Percentiles rank a stretch among this genome's conserved stretches.
Conservation (phyloP, 768 basidiomycete genomes). For the Hericium erinaceus region DNA sequence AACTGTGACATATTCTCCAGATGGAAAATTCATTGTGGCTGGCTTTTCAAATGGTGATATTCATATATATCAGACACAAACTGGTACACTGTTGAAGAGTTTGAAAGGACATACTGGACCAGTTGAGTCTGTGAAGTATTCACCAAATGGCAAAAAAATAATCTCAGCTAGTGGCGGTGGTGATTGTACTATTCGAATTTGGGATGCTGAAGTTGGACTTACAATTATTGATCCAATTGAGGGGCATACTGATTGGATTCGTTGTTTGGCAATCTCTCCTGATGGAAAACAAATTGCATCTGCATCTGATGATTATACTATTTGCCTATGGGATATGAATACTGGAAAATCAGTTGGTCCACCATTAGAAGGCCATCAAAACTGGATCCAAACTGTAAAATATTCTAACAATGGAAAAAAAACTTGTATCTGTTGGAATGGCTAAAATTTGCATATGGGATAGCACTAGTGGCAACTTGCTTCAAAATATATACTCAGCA, state of each 20-base stretch:
- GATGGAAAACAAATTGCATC: neutral
- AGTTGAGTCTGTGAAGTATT: neutral
- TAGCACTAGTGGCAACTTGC: neutral
- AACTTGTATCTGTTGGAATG: neutral
- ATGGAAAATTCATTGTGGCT: neutral
- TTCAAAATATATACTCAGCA: neutral
- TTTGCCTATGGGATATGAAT: neutral
- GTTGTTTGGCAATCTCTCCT: neutral
- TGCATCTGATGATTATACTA: neutral
- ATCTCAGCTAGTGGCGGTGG: neutral
- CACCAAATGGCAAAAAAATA: neutral
- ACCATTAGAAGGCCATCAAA: neutral
- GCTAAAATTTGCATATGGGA: neutral
- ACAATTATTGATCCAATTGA: neutral
- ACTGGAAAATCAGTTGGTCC: neutral
- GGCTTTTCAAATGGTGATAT: neutral
- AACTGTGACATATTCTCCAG: neutral
- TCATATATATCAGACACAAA: neutral
- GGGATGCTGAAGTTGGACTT: neutral
- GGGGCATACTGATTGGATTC: neutral
- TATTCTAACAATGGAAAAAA: neutral
- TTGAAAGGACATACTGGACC: neutral
- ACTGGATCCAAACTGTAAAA: neutral
- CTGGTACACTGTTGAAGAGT: neutral
- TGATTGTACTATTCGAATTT: neutral